Percentiles rank a stretch among this genome's conserved stretches.
These are phyloP conservation scores for Aspergillus ellipticus DNA, from an alignment of 495 filamentous ascomycete species.

Conservation along the genomic window DNA sequence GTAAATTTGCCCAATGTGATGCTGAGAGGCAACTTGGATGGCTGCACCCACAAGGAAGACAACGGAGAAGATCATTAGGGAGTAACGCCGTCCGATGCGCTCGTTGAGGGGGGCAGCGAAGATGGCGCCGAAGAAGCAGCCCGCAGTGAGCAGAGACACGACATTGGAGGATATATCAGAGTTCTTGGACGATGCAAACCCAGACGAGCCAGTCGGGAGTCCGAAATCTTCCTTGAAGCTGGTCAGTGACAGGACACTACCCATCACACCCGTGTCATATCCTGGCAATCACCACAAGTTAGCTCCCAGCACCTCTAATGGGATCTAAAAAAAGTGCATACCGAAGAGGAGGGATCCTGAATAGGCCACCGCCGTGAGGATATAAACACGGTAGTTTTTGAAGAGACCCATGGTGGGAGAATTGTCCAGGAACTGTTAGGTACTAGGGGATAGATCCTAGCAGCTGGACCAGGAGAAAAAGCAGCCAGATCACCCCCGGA, in stretches of 20 bases:
- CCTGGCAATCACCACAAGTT: conserved; percentile 18
- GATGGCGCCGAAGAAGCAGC: conserved; percentile 66
- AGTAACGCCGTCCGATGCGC: conserved; percentile 55
- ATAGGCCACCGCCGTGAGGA: conserved; percentile 52
- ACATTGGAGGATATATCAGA: conserved; percentile 44
- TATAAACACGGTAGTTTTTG: conserved; percentile 52
- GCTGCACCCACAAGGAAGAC: conserved; percentile 64
- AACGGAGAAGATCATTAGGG: conserved; percentile 50
- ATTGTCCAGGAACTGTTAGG: not conserved
- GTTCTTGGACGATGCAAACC: conserved; percentile 24
- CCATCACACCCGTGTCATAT: conserved; percentile 59
- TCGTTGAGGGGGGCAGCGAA: conserved; percentile 56
- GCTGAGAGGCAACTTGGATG: conserved; percentile 50
- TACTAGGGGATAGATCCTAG: not conserved
- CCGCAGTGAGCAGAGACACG: conserved; percentile 60
- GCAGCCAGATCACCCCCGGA: not conserved
- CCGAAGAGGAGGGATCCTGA: conserved; percentile 52
- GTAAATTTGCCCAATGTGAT: conserved; percentile 34
- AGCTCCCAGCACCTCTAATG: not conserved
- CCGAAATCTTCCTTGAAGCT: conserved; percentile 56
- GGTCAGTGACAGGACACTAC: conserved; percentile 50
- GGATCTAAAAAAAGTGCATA: conserved; percentile 16
- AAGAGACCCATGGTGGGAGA: conserved; percentile 24
- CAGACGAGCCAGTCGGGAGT: conserved; percentile 28
- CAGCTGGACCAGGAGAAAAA: not conserved